These are phyloP conservation scores for Talaromyces sp. DNA, from an alignment of 2,329 filamentous ascomycete genomes.

Conservation along the genomic window DNA sequence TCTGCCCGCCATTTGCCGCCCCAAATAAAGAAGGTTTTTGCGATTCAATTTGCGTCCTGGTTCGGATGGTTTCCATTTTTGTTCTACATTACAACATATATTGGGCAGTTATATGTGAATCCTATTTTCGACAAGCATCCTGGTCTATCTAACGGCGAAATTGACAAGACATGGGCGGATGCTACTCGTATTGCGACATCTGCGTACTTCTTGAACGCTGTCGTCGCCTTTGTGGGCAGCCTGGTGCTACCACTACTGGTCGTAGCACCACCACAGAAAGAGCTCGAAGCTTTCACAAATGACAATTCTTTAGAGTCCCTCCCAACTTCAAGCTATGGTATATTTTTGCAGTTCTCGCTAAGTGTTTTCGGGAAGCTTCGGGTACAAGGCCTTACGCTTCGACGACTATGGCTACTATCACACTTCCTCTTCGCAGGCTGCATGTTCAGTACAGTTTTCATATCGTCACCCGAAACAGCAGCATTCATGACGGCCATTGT, in stretches of 20 bases:
- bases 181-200: conserved; percentile 85
- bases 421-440: conserved; percentile 75
- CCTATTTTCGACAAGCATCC: conserved; percentile 74
- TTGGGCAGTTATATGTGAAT: conserved; percentile 88
- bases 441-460: conserved; percentile 81
- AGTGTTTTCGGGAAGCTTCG: conserved; percentile 50
- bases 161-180: conserved; percentile 75
- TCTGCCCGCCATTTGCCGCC: conserved; percentile 61
- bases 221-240: conserved; percentile 77
- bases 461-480: conserved; percentile 66
- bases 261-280: conserved; percentile 64
- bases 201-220: conserved; percentile 80
- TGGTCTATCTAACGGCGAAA: conserved; percentile 70
- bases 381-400: conserved; percentile 80
- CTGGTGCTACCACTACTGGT: conserved; percentile 83
- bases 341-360: background rate
- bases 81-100: conserved; percentile 91
- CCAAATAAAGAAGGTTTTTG: conserved; percentile 76
- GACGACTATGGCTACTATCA: conserved; percentile 79
- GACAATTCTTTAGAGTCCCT: background rate
- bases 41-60: conserved; percentile 83
- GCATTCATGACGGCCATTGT: conserved; percentile 75
- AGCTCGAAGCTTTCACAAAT: conserved; percentile 6
- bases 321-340: background rate
- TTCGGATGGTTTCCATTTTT: conserved; percentile 93